Conservation (phyloP, 345 rosid species). For the Eucalyptus curtisii region DNA sequence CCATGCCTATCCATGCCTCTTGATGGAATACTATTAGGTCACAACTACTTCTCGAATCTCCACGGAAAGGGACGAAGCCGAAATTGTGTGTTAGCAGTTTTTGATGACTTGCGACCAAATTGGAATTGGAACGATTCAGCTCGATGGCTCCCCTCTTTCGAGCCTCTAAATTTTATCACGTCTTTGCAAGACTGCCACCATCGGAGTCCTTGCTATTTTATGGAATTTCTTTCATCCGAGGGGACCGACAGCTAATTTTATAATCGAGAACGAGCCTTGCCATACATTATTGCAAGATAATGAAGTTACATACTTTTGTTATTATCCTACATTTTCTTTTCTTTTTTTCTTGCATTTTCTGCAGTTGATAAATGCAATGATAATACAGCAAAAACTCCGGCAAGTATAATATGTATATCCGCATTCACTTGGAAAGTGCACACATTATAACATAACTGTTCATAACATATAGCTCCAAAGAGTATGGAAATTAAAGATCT, state of each 20-base stretch:
- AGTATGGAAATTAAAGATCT: background rate
- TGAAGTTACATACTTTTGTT: background rate
- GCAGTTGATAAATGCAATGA: background rate
- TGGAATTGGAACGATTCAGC: background rate
- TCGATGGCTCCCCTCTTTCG: background rate
- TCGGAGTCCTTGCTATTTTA: background rate
- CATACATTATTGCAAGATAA: background rate
- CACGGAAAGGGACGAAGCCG: background rate
- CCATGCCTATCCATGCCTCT: background rate
- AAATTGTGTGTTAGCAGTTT: background rate
- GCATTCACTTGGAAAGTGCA: background rate
- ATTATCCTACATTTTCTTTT: background rate
- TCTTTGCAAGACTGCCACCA: background rate
- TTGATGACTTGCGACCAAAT: background rate
- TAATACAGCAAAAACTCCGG: background rate
- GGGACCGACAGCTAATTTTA: background rate
- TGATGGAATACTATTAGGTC: background rate
- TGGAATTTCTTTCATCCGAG: background rate
- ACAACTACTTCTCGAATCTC: background rate
- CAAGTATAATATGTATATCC: background rate
- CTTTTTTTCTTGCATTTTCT: background rate
- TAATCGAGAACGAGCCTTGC: background rate
- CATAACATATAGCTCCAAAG: background rate
- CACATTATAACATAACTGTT: background rate
- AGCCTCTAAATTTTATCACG: background rate